Percentiles rank a stretch among this genome's conserved stretches.
Conservation (phyloP, 1,284 basidiomycete genomes). For the Schizophyllum amplum region DNA sequence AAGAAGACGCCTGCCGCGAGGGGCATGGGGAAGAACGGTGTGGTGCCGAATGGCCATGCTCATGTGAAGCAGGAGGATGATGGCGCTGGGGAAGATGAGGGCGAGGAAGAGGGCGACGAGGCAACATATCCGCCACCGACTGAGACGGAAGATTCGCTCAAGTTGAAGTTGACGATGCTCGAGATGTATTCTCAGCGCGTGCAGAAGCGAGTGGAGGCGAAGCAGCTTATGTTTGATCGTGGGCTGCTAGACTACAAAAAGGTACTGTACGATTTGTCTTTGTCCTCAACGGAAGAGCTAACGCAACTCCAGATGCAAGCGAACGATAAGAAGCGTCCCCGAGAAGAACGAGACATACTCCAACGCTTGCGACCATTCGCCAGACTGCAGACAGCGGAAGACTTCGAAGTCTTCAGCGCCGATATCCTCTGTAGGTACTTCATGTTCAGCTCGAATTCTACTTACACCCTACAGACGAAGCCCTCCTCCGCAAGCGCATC, state of each 20-base stretch:
- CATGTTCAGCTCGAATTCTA: conserved; percentile 1
- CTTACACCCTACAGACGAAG: conserved; percentile 55
- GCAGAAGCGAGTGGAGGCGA: conserved; percentile 82
- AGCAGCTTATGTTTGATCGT: conserved; percentile 90
- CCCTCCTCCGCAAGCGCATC: conserved; percentile 77
- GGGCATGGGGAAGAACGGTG: conserved; percentile 34
- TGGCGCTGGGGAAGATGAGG: conserved; percentile 36
- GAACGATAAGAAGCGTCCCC: conserved; percentile 81
- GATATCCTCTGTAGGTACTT: conserved; percentile 75
- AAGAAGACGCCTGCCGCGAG: conserved; percentile 23
- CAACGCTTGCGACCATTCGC: conserved; percentile 90
- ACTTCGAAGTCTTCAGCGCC: conserved; percentile 85
- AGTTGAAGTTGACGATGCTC: conserved; percentile 84
- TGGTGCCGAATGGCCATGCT: conserved; percentile 28
- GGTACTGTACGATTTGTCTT: conserved; percentile 36
- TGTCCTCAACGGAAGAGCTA: no score
- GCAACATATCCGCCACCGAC: conserved; percentile 63
- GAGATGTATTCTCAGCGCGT: conserved; percentile 92
- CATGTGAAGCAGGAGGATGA: conserved; percentile 44
- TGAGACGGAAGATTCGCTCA: conserved; percentile 85
- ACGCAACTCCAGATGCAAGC: conserved; percentile 65
- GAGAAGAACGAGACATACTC: conserved; percentile 89
- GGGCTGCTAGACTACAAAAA: conserved; percentile 92
- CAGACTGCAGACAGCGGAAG: conserved; percentile 84
- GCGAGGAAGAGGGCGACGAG: conserved; percentile 50